Percentiles rank a stretch among this genome's conserved stretches.
Conservation (phyloP, 2,329 filamentous ascomycete species). For the Colletotrichum sp. region DNA sequence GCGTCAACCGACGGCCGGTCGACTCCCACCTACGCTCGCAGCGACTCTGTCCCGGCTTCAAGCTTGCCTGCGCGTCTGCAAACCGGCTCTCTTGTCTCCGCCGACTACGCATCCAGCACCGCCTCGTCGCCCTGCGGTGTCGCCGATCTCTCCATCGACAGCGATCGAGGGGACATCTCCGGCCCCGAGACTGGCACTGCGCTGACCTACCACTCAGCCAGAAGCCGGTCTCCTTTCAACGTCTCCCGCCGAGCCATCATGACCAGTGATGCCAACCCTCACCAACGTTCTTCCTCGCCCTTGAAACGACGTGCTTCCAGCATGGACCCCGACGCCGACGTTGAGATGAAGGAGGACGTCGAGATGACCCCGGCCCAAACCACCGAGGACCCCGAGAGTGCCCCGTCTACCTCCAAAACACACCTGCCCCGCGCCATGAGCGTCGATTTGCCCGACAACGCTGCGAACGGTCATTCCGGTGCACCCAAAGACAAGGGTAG, state of each 20-base stretch:
- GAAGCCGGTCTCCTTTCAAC: slow-evolving; percentile 59
- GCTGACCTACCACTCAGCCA: slow-evolving; percentile 36
- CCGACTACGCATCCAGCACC: slow-evolving; percentile 59
- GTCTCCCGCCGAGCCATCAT: slow-evolving; percentile 60
- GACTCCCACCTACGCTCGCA: slow-evolving; percentile 30
- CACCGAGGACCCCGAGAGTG: slow-evolving; percentile 2
- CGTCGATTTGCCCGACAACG: slow-evolving; percentile 39
- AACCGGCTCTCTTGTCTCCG: slow-evolving; percentile 44
- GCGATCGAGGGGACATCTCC: slow-evolving; percentile 52
- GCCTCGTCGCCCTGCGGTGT: slow-evolving; percentile 65
- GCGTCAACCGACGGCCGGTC: slow-evolving; percentile 30
- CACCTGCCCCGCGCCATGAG: slow-evolving; percentile 45
- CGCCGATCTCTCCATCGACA: slow-evolving; percentile 62
- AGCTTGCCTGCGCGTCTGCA: slow-evolving; percentile 59
- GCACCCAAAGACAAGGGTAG: slow-evolving; percentile 3
- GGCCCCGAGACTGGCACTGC: slow-evolving; percentile 46
- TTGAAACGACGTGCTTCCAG: slow-evolving; percentile 68
- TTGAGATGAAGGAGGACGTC: slow-evolving; percentile 29
- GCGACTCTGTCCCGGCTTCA: slow-evolving; percentile 45
- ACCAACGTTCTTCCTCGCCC: slow-evolving; percentile 68
- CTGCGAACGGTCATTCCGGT: not conserved
- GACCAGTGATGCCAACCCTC: slow-evolving; percentile 62
- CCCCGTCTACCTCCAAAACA: not conserved
- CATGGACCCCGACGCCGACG: slow-evolving; percentile 58
- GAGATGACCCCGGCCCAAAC: slow-evolving; percentile 11